phyloP scores from a whole-genome alignment of 768 basidiomycete genomes.

The Macrolepiota fuliginosa region DNA sequence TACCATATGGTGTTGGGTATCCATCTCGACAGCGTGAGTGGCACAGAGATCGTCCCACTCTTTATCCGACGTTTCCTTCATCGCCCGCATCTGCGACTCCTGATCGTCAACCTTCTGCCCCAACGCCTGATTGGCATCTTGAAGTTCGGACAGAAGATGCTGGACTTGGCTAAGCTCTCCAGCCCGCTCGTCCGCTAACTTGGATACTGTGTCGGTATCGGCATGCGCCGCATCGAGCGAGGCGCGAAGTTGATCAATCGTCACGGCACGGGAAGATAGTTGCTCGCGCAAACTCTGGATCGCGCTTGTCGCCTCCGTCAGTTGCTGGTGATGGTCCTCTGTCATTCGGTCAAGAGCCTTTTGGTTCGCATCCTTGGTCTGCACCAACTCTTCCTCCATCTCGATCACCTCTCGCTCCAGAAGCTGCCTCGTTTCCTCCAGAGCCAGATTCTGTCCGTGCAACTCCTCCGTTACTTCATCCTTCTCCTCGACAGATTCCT shows the following conservation, averaged over 20 bases:
- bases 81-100: background rate
- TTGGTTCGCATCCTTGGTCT: background rate
- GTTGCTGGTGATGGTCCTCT: background rate
- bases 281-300: background rate
- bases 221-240: background rate
- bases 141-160: background rate
- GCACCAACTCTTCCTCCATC: background rate
- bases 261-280: background rate
- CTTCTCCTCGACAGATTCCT: background rate
- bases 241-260: background rate
- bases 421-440: background rate
- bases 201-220: background rate
- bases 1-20: background rate
- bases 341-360: background rate
- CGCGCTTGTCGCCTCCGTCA: background rate
- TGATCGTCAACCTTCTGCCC: background rate
- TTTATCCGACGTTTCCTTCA: background rate
- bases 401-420: background rate
- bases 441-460: background rate
- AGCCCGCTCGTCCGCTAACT: background rate
- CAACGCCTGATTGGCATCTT: background rate
- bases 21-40: background rate
- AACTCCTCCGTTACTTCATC: background rate
- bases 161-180: background rate
- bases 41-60: background rate